A percentile compares a stretch with the other conserved stretches of the same genome.
These are phyloP conservation scores for Penicillium sp. DNA, from an alignment of 2,329 filamentous ascomycete species.

Conservation along the genomic window DNA sequence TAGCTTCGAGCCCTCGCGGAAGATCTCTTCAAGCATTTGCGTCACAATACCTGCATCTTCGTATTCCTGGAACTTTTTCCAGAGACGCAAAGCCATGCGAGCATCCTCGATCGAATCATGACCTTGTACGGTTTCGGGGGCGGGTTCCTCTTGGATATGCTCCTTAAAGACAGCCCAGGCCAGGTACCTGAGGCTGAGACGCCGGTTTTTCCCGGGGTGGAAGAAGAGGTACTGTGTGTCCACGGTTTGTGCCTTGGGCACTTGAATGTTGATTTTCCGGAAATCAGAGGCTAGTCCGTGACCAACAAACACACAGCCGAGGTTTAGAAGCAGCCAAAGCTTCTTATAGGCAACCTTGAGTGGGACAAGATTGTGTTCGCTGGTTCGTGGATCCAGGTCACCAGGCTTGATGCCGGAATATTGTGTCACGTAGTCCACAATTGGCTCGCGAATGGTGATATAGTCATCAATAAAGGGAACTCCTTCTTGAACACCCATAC, in stretches of 20 bases:
- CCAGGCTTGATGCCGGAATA: conserved; percentile 87
- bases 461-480: conserved; percentile 96
- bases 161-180: conserved; percentile 90
- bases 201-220: conserved; percentile 74
- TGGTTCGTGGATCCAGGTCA: conserved; percentile 76
- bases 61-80: conserved; percentile 85
- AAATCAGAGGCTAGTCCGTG: conserved; percentile 95
- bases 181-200: conserved; percentile 84
- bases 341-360: conserved; percentile 97
- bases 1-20: conserved; percentile 60
- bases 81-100: conserved; percentile 82
- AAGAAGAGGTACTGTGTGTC: conserved; percentile 93
- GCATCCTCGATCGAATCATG: conserved; percentile 98
- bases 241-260: conserved; percentile 84
- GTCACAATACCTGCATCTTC: conserved; percentile 80
- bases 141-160: conserved; percentile 82
- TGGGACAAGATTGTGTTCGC: conserved; percentile 76
- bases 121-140: conserved; percentile 37
- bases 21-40: conserved; percentile 82
- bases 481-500: conserved; percentile 71
- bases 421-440: conserved; percentile 91
- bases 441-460: conserved; percentile 82
- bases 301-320: conserved; percentile 90
- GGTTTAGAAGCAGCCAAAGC: conserved; percentile 91
- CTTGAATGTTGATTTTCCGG: conserved; percentile 95